Percentiles rank a stretch among this genome's conserved stretches.
Conservation (phyloP, 176 grass and related monocot genomes). For the Paspalum vaginatum region DNA sequence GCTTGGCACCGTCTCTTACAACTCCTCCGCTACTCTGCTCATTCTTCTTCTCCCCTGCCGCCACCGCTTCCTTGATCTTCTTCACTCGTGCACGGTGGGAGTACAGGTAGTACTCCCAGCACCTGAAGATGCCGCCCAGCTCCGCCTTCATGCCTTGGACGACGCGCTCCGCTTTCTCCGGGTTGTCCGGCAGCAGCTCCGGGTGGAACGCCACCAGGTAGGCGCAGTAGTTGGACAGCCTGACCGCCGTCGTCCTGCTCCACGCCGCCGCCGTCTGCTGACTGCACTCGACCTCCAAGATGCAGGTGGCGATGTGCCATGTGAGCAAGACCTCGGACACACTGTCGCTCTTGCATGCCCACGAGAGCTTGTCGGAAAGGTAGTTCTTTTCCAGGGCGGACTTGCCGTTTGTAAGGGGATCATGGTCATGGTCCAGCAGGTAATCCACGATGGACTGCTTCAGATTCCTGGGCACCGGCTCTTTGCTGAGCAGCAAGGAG, state of each 20-base stretch:
- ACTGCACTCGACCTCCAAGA: not conserved
- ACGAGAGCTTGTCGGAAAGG: not conserved
- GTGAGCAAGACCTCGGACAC: slow-evolving; percentile 21
- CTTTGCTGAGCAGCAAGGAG: not conserved
- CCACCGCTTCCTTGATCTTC: not conserved
- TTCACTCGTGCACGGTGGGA: not conserved
- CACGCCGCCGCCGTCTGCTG: not conserved
- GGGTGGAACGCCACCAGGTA: slow-evolving; percentile 23
- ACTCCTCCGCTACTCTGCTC: not conserved
- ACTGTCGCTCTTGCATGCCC: not conserved
- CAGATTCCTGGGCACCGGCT: not conserved
- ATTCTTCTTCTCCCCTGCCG: not conserved
- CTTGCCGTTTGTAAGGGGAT: not conserved
- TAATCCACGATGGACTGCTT: not conserved
- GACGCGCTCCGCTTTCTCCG: not conserved
- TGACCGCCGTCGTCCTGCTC: not conserved
- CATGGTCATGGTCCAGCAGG: not conserved
- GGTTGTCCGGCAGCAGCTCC: slow-evolving; percentile 13
- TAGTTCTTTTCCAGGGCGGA: not conserved
- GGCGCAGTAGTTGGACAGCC: not conserved
- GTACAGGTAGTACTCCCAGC: not conserved
- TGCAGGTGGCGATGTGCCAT: slow-evolving; percentile 14
- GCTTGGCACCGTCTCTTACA: not conserved
- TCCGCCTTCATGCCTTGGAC: not conserved
- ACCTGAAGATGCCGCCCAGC: not conserved